Evolutionary conservation across 2,329 filamentous ascomycete species (phyloP).

Genomic region (Pestalotiopsis sp.): DNA sequence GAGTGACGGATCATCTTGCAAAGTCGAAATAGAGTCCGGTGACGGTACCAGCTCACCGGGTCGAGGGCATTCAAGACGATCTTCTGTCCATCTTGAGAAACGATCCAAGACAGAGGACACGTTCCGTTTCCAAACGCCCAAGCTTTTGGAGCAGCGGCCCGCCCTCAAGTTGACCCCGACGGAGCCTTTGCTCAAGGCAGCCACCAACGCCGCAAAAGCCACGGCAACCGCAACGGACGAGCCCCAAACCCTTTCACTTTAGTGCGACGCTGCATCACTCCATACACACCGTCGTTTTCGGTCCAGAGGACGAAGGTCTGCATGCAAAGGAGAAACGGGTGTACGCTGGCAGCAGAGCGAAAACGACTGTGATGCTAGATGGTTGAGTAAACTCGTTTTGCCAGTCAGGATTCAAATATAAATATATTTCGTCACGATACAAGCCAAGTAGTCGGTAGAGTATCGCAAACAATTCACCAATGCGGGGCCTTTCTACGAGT

Average conservation of each 20-base stretch:
- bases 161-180: conserved; percentile 40
- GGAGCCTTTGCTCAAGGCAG: conserved; percentile 39
- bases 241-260: conserved; percentile 40
- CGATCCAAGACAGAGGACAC: conserved; percentile 32
- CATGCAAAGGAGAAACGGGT: conserved; percentile 55
- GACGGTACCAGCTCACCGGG: conserved; percentile 46
- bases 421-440: too few relatives aligned
- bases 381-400: not conserved
- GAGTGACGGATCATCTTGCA: conserved; percentile 52
- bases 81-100: conserved; percentile 33
- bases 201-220: not conserved
- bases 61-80: conserved; percentile 37
- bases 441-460: not conserved
- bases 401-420: not conserved
- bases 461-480: too few relatives aligned
- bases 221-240: conserved; percentile 29
- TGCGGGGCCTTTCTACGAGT: too few relatives aligned
- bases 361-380: not conserved
- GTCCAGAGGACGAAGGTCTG: conserved; percentile 49
- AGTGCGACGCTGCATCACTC: conserved; percentile 55
- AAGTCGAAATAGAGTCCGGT: conserved; percentile 49
- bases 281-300: conserved; percentile 46
- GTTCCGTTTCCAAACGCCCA: conserved; percentile 42
- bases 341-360: conserved; percentile 23
- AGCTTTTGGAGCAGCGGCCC: conserved; percentile 42